Evolutionary conservation across 768 basidiomycete species (phyloP).

Genomic region (Hemileccinum impolitum): DNA sequence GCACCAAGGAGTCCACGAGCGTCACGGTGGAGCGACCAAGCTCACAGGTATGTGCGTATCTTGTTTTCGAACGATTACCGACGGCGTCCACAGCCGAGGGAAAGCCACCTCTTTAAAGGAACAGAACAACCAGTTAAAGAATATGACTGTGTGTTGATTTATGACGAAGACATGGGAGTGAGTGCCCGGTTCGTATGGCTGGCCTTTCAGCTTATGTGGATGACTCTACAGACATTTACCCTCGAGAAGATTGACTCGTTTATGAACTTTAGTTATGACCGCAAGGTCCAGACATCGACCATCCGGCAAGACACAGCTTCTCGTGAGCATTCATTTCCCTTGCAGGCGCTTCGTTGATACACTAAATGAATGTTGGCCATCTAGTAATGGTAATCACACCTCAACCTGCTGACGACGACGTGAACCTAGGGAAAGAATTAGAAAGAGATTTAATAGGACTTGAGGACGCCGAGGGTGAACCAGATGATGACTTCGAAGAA

Average conservation of each 20-base stretch:
- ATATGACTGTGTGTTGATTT: slow-evolving; percentile 74
- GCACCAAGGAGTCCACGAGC: slow-evolving; percentile 46
- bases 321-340: slow-evolving; percentile 16
- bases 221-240: slow-evolving; percentile 53
- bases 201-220: slow-evolving; percentile 8
- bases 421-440: slow-evolving; percentile 28
- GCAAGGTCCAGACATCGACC: slow-evolving; percentile 35
- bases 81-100: slow-evolving; percentile 40
- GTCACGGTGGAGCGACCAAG: slow-evolving; percentile 66
- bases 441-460: slow-evolving; percentile 26
- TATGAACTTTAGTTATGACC: slow-evolving; percentile 51
- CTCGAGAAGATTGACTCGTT: slow-evolving; percentile 74
- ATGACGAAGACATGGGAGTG: slow-evolving; percentile 71
- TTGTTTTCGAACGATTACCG: not conserved
- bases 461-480: slow-evolving; percentile 38
- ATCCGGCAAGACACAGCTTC: slow-evolving; percentile 15
- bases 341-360: not conserved
- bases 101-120: slow-evolving; percentile 56
- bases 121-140: slow-evolving; percentile 59
- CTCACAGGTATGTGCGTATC: slow-evolving; percentile 44
- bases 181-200: slow-evolving; percentile 21
- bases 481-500: slow-evolving; percentile 45
- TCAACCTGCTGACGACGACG: slow-evolving; percentile 26
- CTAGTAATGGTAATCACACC: slow-evolving; percentile 20
- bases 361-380: slow-evolving; percentile 1